Evolutionary conservation across 2,329 filamentous ascomycete genomes (phyloP), one percentile per base, ranked within the genome.

Genomic region (Colletotrichum shisoi): DNA sequence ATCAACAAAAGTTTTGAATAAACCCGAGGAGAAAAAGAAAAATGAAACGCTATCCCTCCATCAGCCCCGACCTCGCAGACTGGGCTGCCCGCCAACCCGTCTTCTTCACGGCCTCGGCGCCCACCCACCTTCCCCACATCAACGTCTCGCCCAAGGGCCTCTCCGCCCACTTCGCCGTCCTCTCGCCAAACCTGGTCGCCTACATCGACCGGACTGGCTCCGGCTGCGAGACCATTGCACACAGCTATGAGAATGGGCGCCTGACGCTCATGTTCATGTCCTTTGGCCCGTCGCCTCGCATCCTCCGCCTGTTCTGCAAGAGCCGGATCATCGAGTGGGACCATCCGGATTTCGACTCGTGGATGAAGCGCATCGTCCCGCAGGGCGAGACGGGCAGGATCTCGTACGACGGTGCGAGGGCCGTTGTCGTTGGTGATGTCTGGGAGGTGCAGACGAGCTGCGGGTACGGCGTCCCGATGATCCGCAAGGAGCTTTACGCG

Each of bases 111-210:
- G 89, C 87, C 46, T 91, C 89, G 15, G 90, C 91, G 0, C 90
- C 91, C 0, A 83, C 87, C 31, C 82, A 83, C n/a, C 88, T 86
- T 21, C 77, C 80, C 2, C 91, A 94, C 79, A 82, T 94, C 80
- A 94, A 94, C 73, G 79, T 93, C 62, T 93, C 90, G 0, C 90
- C 91, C 56, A 93, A 94, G 77, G 91, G 91, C 56, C 83, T 89
- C 24, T 80, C 86, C 0, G 81, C 84, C 19, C 88, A 88, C 34
- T 87, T 91, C 72, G 82, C 85, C 39, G 80, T 91, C 60, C 79
- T 91, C 59, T 77, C 79, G 9, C 81, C 84, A 37, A 89, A 84
- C 68, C 80, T 81, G n/a, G 85, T 84, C 64, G 89, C 87, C 31
- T 94, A 93, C 74, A 82, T 93, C 62, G 91, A 94, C 74, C 85